These are phyloP conservation scores for Lactarius sanguifluus DNA, from an alignment of 768 basidiomycete species.

Conservation along the genomic window DNA sequence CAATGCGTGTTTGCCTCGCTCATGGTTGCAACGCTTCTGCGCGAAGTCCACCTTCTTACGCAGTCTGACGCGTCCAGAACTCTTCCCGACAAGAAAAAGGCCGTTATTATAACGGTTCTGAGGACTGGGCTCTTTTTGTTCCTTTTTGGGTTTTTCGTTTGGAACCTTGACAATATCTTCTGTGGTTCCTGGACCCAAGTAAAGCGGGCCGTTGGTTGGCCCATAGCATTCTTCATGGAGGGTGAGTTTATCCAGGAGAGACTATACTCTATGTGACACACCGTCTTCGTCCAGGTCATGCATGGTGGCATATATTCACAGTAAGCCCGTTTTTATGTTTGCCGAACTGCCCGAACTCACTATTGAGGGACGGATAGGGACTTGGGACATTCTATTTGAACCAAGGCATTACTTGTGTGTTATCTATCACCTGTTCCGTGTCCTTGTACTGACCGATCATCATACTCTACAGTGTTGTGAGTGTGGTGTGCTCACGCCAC, in stretches of 20 bases:
- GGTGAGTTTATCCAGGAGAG: constrained; percentile 37
- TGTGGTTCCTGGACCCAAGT: constrained; percentile 57
- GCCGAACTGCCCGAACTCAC: constrained; percentile 4
- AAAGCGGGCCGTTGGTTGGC: constrained; percentile 62
- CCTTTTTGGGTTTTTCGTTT: constrained; percentile 63
- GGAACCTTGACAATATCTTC: constrained; percentile 82
- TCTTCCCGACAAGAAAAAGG: constrained; percentile 46
- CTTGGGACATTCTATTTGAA: constrained; percentile 38
- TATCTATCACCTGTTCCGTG: neutral
- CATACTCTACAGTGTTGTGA: constrained; percentile 32
- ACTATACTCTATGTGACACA: constrained; percentile 7
- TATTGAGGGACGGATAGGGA: constrained; percentile 30
- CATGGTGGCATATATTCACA: constrained; percentile 75
- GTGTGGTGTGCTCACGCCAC: constrained; percentile 11
- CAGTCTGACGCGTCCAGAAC: constrained; percentile 41
- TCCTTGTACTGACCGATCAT: neutral
- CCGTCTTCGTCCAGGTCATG: constrained; percentile 48
- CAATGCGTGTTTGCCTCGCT: constrained; percentile 69
- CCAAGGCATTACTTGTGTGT: constrained; percentile 38
- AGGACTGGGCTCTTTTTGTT: constrained; percentile 56
- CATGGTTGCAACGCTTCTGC: constrained; percentile 48
- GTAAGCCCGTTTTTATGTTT: constrained; percentile 38
- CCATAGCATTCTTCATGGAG: constrained; percentile 63
- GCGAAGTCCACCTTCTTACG: constrained; percentile 53
- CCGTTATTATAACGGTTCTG: constrained; percentile 47